Evolutionary conservation across 768 basidiomycete genomes (phyloP), one percentile per base, ranked within the genome.

Genomic region (Mycena venus): DNA sequence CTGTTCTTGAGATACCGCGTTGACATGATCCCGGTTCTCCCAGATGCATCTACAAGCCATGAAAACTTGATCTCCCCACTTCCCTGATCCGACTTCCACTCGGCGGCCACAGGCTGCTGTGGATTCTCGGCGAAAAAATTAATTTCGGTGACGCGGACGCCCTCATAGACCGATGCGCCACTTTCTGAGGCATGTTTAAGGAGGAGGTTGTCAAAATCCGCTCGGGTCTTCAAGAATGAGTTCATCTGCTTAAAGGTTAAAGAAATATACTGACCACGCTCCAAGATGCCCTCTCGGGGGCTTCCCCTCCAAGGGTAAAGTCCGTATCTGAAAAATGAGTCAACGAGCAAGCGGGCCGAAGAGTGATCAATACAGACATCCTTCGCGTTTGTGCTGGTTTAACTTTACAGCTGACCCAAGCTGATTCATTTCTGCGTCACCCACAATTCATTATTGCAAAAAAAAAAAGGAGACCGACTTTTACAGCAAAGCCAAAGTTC

Each of bases 1-100:
- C n/a, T n/a, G n/a, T n/a, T n/a, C n/a, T n/a, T n/a, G n/a, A n/a
- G n/a, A n/a, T n/a, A n/a, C n/a, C n/a, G n/a, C n/a, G n/a, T n/a
- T n/a, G n/a, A n/a, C n/a, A n/a, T n/a, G n/a, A n/a, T n/a, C n/a
- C n/a, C n/a, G n/a, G n/a, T n/a, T n/a, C n/a, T n/a, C n/a, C 93
- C 92, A 4, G 87, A 88, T 2, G 91, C 92, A 77, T 93, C 93
- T 23, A 93, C 85, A 25, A 93, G 81, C 72, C 88, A 92, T 60
- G 91, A 87, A 67, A 93, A 93, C 0, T 82, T 78, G 49, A 91
- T 89, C 32, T 81, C 84, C 10, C 88, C 86, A 4, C 81, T 79
- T 34, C 84, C 85, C n/a, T 70, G 68, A 55, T 81, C 81, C 58
- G 83, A 78, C 29, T 78, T 80, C 87, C 87, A 89, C 27, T 78